Evolutionary conservation across 2,329 filamentous ascomycete species (phyloP).

Genomic region (Fusarium duplospermum): DNA sequence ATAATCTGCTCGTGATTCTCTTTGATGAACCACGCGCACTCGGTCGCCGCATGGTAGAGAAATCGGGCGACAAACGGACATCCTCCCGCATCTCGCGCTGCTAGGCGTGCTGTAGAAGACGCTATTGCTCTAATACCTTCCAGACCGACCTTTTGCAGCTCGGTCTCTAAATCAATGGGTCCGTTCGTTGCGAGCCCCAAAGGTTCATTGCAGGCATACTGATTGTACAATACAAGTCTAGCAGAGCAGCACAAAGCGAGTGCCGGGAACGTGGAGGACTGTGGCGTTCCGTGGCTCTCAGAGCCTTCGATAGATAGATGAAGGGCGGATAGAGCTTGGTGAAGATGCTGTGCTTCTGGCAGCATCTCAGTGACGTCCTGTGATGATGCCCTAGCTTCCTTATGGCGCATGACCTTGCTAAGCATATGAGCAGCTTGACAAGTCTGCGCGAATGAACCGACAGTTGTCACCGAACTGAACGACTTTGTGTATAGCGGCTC

Average conservation of each 20-base stretch:
- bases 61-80: constrained; percentile 19
- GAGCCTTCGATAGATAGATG: constrained; percentile 5
- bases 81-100: background rate
- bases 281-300: too few relatives aligned
- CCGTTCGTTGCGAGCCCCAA: background rate
- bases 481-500: constrained; percentile 28
- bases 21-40: constrained; percentile 35
- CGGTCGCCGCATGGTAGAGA: constrained; percentile 30
- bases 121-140: constrained; percentile 4
- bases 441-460: constrained; percentile 25
- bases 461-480: constrained; percentile 20
- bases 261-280: background rate
- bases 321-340: constrained; percentile 20
- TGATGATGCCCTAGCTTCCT: background rate
- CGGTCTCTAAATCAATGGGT: constrained; percentile 22
- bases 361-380: constrained; percentile 9
- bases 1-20: constrained; percentile 31
- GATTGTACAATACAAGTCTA: constrained; percentile 27
- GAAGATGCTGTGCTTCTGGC: constrained; percentile 25
- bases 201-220: constrained; percentile 34
- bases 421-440: constrained; percentile 38
- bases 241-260: constrained; percentile 24
- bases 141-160: constrained; percentile 25
- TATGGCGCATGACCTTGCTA: constrained; percentile 29
- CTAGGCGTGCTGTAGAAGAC: background rate